Evolutionary conservation across 192 early-diverging fungal genomes (phyloP), one percentile per base, ranked within the genome.

Genomic region (Umbelopsis vinacea): DNA sequence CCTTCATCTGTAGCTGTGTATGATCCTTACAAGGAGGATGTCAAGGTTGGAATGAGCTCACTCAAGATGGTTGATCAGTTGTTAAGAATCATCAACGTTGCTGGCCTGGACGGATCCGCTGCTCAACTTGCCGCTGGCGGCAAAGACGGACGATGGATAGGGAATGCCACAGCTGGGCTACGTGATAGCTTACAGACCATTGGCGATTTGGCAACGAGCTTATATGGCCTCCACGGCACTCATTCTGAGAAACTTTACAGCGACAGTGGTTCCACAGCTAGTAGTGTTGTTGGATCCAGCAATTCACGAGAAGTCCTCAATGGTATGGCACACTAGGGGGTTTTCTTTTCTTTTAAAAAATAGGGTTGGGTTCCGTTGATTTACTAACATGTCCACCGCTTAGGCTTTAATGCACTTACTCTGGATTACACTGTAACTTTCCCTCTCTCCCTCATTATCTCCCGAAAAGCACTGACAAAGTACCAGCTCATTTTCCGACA

Each of bases 401-500:
- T 75, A 86, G 95, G 93, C 17, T 89, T 95, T 69, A 89, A 95
- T 72, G 90, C 91, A 5, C 84, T 98, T n/a, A 89, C 87, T 6
- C 75, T 99, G 12, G 85, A 89, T 57, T 91, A 95, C 77, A 88
- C 86, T n/a, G 90, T 94, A 15, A 86, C 86, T 9, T 99, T 99
- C 71, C 98, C 98, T 12, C 76, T 92, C 1, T 94, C 96, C 11
- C 82, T 99, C 6, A 91, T 99, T 14, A 88, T 99, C 52, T 93
- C 92, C 46, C 88, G 87, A 54, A 90, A 89, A 29, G 86, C 93
- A 2, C 78, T 98, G 66, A 90, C 88, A 46, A 97, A 96, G 80
- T 99, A 99, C 77, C 94, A 95, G 74, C 79, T 96, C 5, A 71
- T 98, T 33, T 96, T 95, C 78, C 88, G 98, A 21, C 92, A 97